Conservation (phyloP, 2,329 filamentous ascomycete genomes). For the Achaetomium macrosporum region DNA sequence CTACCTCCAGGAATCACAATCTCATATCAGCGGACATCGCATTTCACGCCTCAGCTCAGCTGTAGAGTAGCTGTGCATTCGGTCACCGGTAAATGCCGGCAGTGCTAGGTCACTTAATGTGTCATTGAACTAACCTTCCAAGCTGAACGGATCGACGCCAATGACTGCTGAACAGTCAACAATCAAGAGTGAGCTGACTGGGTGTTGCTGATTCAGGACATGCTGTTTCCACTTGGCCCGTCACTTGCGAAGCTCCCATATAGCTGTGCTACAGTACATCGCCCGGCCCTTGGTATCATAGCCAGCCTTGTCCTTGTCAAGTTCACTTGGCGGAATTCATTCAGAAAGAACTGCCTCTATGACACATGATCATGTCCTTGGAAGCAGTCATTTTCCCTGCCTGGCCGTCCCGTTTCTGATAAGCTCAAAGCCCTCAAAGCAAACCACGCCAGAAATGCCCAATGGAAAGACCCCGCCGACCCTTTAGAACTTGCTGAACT, state of each 20-base stretch:
- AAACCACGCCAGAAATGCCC: constrained; percentile 33
- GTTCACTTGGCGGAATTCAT: constrained; percentile 29
- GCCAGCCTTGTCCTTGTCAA: constrained; percentile 17
- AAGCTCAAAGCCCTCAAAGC: constrained; percentile 30
- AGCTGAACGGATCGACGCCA: no score
- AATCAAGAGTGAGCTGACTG: constrained; percentile 2
- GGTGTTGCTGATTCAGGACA: constrained; percentile 8
- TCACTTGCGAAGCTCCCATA: neutral
- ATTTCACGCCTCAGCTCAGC: no score
- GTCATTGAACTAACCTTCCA: no score
- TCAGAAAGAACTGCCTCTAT: constrained; percentile 31
- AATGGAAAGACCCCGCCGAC: constrained; percentile 26
- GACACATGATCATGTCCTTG: constrained; percentile 28
- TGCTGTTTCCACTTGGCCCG: constrained; percentile 1
- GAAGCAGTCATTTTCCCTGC: constrained; percentile 29
- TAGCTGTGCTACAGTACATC: constrained; percentile 4
- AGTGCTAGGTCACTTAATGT: no score
- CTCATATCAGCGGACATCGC: no score
- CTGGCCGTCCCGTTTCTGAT: constrained; percentile 29
- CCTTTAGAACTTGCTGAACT: constrained; percentile 96
- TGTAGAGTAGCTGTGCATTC: no score
- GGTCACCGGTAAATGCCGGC: no score
- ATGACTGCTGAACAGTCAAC: neutral
- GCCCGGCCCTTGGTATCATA: constrained; percentile 15
- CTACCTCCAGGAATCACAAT: no score